Evolutionary conservation across 164 flowering plant species (phyloP).

Genomic region (Euptelea pleiosperma): DNA sequence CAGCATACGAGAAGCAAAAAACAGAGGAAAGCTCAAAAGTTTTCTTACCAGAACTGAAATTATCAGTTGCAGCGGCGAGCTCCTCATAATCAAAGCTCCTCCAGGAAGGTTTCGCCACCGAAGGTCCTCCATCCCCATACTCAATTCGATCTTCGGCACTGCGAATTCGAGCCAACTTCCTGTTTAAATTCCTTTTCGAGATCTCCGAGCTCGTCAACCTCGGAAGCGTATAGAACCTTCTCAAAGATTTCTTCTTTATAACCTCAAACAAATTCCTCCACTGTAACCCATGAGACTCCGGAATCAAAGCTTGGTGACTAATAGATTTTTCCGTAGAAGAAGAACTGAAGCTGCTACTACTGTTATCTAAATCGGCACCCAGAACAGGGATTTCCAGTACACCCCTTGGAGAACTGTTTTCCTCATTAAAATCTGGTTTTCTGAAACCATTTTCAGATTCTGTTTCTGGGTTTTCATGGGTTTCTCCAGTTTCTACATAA

Average conservation of each 20-base stretch:
- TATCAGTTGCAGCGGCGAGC: slow-evolving; percentile 68
- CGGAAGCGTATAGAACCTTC: slow-evolving; percentile 53
- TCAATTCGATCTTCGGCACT: slow-evolving; percentile 37
- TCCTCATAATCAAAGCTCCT: slow-evolving; percentile 54
- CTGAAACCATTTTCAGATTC: slow-evolving; percentile 3
- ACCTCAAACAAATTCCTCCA: slow-evolving; percentile 52
- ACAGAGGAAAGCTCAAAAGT: not conserved
- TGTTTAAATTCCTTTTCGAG: slow-evolving; percentile 39
- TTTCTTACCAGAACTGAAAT: slow-evolving; percentile 64
- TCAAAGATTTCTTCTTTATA: slow-evolving; percentile 52
- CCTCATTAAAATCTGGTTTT: slow-evolving; percentile 13
- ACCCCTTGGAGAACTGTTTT: slow-evolving; percentile 50
- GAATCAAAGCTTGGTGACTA: not conserved
- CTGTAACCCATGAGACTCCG: slow-evolving; percentile 26
- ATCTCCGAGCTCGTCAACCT: slow-evolving; percentile 37
- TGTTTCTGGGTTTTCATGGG: slow-evolving; percentile 23
- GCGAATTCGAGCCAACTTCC: slow-evolving; percentile 37
- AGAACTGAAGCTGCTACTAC: slow-evolving; percentile 23
- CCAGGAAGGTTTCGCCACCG: slow-evolving; percentile 60
- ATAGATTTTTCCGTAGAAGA: slow-evolving; percentile 13
- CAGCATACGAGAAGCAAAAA: not conserved
- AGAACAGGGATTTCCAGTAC: slow-evolving; percentile 47
- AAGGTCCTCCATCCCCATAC: slow-evolving; percentile 16
- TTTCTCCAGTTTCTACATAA: slow-evolving; percentile 12
- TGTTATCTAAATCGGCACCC: slow-evolving; percentile 42